Evolutionary conservation across 2,329 filamentous ascomycete species (phyloP), one percentile per base, ranked within the genome.

Genomic region (Calonectria pseudoturangicola): DNA sequence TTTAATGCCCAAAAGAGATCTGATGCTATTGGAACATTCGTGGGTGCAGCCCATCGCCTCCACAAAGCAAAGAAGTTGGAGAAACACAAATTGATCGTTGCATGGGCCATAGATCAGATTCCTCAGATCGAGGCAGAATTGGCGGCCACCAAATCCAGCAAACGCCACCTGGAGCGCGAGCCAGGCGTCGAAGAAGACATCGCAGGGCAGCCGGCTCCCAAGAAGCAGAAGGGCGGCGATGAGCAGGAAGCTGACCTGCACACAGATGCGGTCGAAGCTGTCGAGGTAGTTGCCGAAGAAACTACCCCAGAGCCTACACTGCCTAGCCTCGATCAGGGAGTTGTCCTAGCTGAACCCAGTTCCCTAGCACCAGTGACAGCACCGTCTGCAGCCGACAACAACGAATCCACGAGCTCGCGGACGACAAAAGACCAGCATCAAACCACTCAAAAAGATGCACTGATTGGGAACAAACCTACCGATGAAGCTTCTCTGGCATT

Each of bases 101-200:
- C 28, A 30, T 33, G 50, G 50, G 50, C 28, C 50, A 33, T n/a
- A 4, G 50, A 54, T 10, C 50, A 54, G 16, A 54, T 54, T 13
- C 50, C 50, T 6, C n/a, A n/a, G 28, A 54, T 54, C 8, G 50
- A 54, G 50, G 50, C 50, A 13, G 50, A 54, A 33, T 33, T 54
- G 28, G 50, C 27, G 8, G 28, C 2, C 8, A 4, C 7, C 28
- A n/a, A 54, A 33, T 10, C 16, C 16, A 27, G 7, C 12, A 54
- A 54, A 13, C 28, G 50, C 15, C n/a, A 15, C 9, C 27, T 33
- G 0, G 28, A 54, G 7, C 12, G 10, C 10, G 33, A 36, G 33
- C 15, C 28, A 15, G 50, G 5, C 15, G 50, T n/a, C 16, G 15
- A 18, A 18, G 13, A 54, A 33, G 50, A 13, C 15, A 5, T 6